A percentile compares a stretch with the other conserved stretches of the same genome.
These are phyloP conservation scores for Oenanthe javanica DNA, from an alignment of 140 eudicot genomes.

Conservation along the genomic window DNA sequence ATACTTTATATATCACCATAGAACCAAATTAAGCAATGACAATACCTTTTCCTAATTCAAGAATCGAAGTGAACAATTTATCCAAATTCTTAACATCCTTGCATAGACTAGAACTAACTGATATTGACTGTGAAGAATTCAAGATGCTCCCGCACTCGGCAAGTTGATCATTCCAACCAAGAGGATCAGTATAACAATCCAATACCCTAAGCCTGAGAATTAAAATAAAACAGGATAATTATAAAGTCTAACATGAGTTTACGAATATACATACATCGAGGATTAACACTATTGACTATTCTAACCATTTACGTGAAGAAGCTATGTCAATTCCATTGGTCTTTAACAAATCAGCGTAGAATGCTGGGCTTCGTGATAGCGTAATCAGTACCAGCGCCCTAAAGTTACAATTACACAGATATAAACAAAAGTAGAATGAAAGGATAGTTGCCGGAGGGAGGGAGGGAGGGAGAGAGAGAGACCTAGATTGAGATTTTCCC, in stretches of 20 bases:
- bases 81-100: conserved; percentile 72
- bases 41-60: conserved; percentile 69
- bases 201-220: conserved; percentile 60
- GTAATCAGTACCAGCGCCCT: conserved; percentile 77
- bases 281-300: neutral
- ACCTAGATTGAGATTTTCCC: conserved; percentile 70
- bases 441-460: neutral
- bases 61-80: conserved; percentile 37
- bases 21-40: neutral
- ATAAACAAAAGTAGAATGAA: neutral
- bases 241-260: neutral
- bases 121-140: conserved; percentile 28
- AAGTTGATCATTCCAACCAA: conserved; percentile 81
- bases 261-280: neutral
- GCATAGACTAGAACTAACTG: conserved; percentile 35
- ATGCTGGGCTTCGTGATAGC: conserved; percentile 61
- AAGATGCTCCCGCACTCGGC: conserved; percentile 44
- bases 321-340: conserved; percentile 39
- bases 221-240: conserved; percentile 1
- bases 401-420: conserved; percentile 4
- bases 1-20: neutral
- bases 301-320: conserved; percentile 52
- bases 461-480: neutral
- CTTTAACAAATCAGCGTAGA: conserved; percentile 43
- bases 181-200: conserved; percentile 91